These are phyloP conservation scores for Metschnikowia cubensis DNA, from an alignment of 805 yeast species.

Conservation along the genomic window DNA sequence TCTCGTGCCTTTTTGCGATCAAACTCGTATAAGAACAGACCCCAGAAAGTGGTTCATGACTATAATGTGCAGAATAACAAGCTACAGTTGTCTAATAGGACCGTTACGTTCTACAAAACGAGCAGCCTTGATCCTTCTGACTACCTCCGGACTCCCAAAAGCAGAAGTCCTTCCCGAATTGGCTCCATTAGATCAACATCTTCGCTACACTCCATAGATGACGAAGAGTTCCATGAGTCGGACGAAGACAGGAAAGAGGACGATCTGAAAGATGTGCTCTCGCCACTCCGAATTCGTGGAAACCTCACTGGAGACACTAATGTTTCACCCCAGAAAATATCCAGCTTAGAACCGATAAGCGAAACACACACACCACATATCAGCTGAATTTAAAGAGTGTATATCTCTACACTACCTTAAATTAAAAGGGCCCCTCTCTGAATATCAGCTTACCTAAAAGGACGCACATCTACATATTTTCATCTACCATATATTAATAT, in stretches of 20 bases:
- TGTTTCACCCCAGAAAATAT: constrained; percentile 2
- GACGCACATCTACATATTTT: not conserved
- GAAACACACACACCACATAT: constrained; percentile 18
- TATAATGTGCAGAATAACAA: constrained; percentile 26
- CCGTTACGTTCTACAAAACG: constrained; percentile 40
- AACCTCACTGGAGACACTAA: not conserved
- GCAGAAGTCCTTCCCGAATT: constrained; percentile 25
- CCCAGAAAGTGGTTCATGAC: constrained; percentile 26
- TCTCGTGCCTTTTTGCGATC: constrained; percentile 26
- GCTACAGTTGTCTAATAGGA: constrained; percentile 35
- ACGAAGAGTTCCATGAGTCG: constrained; percentile 17
- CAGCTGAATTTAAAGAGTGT: not conserved
- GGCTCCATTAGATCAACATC: constrained; percentile 28
- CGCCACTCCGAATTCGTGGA: not conserved
- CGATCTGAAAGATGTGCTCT: not conserved
- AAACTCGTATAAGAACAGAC: constrained; percentile 38
- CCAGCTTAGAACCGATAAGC: constrained; percentile 21
- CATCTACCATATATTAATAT: not conserved
- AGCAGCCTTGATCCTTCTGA: constrained; percentile 17
- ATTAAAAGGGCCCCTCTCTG: constrained; percentile 11
- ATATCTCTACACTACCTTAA: too few species aligned
- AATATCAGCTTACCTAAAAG: not conserved
- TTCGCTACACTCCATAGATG: constrained; percentile 26
- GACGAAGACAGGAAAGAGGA: constrained; percentile 19
- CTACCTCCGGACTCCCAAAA: constrained; percentile 7